Percentiles rank a stretch among this genome's conserved stretches.
Conservation (phyloP, 345 rosid species). For the Linum tenue region DNA sequence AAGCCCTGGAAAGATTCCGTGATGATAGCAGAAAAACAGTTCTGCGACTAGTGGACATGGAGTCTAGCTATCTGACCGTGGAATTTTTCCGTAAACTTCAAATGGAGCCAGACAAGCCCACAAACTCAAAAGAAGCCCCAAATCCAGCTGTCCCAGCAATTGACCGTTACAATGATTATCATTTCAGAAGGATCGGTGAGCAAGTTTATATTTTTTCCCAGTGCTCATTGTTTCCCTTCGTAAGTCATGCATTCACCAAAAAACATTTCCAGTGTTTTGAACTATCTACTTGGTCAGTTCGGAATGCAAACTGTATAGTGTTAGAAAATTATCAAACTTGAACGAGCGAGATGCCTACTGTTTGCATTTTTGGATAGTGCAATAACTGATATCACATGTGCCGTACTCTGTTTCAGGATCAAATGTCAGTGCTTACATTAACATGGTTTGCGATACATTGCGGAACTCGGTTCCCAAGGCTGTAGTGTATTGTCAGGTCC, state of each 20-base stretch:
- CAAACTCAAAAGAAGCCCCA: constrained; percentile 30
- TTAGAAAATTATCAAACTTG: too few species aligned
- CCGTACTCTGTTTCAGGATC: constrained; percentile 45
- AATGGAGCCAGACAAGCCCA: constrained; percentile 60
- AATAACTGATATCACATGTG: constrained; percentile 11
- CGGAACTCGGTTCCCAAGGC: constrained; percentile 91
- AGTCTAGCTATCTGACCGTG: constrained; percentile 89
- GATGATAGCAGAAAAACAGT: constrained; percentile 91
- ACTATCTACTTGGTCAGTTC: not conserved
- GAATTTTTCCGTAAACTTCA: constrained; percentile 95
- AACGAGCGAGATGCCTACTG: too few species aligned
- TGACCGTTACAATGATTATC: constrained; percentile 64
- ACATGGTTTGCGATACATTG: constrained; percentile 89
- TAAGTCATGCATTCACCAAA: not conserved
- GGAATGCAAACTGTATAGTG: not conserved
- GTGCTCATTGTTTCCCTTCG: not conserved
- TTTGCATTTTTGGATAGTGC: not conserved
- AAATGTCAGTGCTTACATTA: constrained; percentile 79
- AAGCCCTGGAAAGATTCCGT: constrained; percentile 84
- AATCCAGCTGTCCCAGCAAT: constrained; percentile 35
- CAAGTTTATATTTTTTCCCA: not conserved
- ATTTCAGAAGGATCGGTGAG: constrained; percentile 84
- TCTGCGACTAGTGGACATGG: constrained; percentile 87
- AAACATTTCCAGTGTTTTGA: not conserved
- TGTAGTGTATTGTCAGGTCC: constrained; percentile 90